These are phyloP conservation scores for Rhazya stricta DNA, from an alignment of 257 asterid species.

Conservation along the genomic window DNA sequence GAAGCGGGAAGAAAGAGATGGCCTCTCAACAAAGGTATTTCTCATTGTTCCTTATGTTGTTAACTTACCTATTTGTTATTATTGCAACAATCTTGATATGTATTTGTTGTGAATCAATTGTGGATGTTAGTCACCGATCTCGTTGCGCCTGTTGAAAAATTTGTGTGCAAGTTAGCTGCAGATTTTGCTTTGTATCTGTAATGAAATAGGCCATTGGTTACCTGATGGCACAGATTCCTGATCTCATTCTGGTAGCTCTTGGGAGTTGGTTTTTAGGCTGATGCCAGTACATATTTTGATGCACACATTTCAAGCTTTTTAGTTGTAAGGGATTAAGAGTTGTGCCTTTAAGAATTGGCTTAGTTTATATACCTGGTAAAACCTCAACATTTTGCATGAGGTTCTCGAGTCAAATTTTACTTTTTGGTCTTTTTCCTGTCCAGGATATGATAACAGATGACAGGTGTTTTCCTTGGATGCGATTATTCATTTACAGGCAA, in stretches of 20 bases:
- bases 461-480: neutral
- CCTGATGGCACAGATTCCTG: neutral
- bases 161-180: neutral
- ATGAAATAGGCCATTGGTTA: no score
- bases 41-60: neutral
- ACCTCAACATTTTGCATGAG: neutral
- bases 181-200: neutral
- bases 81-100: neutral
- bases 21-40: constrained; percentile 55
- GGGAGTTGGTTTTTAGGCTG: neutral
- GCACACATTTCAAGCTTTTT: neutral
- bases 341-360: neutral
- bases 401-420: neutral
- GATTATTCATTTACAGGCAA: neutral
- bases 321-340: neutral
- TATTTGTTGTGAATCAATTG: neutral
- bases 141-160: neutral
- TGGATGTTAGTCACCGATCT: neutral
- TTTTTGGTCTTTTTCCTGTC: neutral
- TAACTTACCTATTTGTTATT: neutral
- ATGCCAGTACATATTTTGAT: neutral
- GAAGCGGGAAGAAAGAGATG: constrained; percentile 90
- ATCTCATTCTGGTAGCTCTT: neutral
- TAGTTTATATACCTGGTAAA: neutral
- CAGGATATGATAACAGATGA: neutral